These are phyloP conservation scores for Venturiaceae sp. DNA, from an alignment of 2,329 filamentous ascomycete genomes.

Conservation along the genomic window DNA sequence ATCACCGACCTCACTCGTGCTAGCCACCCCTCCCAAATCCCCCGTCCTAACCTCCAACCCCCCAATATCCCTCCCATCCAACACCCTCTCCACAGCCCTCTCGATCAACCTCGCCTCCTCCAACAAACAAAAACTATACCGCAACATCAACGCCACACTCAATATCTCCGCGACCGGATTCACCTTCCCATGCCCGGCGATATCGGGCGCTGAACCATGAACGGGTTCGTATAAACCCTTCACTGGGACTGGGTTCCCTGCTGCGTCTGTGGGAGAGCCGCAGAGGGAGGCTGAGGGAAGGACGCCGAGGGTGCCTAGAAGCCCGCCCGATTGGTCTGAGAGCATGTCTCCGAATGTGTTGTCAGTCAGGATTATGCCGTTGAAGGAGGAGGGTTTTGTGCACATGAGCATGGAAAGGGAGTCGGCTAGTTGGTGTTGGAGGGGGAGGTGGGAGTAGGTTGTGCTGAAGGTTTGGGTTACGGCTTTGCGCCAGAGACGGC, in stretches of 20 bases:
- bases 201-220: constrained; percentile 23
- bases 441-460: constrained; percentile 33
- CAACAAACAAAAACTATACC: constrained; percentile 14
- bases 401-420: constrained; percentile 41
- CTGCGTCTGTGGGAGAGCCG: constrained; percentile 14
- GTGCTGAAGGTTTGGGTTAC: constrained; percentile 30
- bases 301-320: constrained; percentile 36
- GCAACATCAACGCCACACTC: constrained; percentile 23
- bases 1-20: constrained; percentile 3
- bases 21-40: constrained; percentile 3
- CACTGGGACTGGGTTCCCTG: constrained; percentile 14
- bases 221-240: constrained; percentile 22
- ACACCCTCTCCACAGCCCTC: neutral
- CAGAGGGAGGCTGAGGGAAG: constrained; percentile 37
- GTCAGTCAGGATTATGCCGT: constrained; percentile 38
- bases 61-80: neutral
- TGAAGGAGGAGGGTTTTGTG: constrained; percentile 36
- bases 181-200: constrained; percentile 21
- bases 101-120: constrained; percentile 3
- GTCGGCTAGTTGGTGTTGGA: constrained; percentile 38
- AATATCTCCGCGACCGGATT: constrained; percentile 22
- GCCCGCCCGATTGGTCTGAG: constrained; percentile 35
- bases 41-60: constrained; percentile 5
- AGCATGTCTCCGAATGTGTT: constrained; percentile 41
- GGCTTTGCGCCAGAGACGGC: constrained; percentile 38